A percentile compares a stretch with the other conserved stretches of the same genome.
Evolutionary conservation across 768 basidiomycete genomes (phyloP).

Genomic region (Termitomyces sp.): DNA sequence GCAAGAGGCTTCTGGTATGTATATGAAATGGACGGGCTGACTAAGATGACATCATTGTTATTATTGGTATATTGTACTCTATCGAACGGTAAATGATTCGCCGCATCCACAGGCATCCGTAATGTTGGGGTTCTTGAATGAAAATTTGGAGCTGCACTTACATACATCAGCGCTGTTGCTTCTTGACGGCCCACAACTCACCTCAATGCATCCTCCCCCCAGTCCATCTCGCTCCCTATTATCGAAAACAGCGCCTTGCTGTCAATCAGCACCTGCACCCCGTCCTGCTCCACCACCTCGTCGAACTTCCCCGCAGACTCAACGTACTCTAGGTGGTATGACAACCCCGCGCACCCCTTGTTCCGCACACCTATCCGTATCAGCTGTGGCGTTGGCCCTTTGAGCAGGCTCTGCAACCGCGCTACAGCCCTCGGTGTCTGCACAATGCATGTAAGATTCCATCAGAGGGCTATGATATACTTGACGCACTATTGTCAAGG

Average conservation of each 20-base stretch:
- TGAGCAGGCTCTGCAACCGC: conserved; percentile 68
- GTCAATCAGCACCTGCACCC: conserved; percentile 91
- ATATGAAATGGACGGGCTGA: conserved; percentile 4
- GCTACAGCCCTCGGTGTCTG: conserved; percentile 80
- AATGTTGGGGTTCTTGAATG: conserved; percentile 90
- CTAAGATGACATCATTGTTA: conserved; percentile 16
- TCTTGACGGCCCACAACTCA: conserved; percentile 21
- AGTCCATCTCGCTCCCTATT: conserved; percentile 99
- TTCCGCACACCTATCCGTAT: conserved; percentile 95
- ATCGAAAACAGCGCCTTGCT: conserved; percentile 96
- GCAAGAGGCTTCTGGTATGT: not conserved
- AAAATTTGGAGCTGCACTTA: conserved; percentile 64
- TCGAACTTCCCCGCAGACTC: conserved; percentile 89
- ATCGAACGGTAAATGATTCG: conserved; percentile 78
- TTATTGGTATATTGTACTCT: conserved; percentile 11
- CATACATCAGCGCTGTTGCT: not conserved
- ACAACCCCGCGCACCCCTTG: conserved; percentile 90
- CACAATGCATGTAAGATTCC: not conserved
- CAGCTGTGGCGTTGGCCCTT: conserved; percentile 84
- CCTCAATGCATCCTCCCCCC: conserved; percentile 92
- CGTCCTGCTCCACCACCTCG: conserved; percentile 95
- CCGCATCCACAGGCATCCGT: conserved; percentile 95
- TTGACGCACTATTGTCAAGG: conserved; percentile 65
- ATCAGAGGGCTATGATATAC: not conserved
- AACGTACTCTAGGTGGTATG: conserved; percentile 94